Conservation (phyloP, 2,329 filamentous ascomycete species). For the Penicillium psychrosexuale region DNA sequence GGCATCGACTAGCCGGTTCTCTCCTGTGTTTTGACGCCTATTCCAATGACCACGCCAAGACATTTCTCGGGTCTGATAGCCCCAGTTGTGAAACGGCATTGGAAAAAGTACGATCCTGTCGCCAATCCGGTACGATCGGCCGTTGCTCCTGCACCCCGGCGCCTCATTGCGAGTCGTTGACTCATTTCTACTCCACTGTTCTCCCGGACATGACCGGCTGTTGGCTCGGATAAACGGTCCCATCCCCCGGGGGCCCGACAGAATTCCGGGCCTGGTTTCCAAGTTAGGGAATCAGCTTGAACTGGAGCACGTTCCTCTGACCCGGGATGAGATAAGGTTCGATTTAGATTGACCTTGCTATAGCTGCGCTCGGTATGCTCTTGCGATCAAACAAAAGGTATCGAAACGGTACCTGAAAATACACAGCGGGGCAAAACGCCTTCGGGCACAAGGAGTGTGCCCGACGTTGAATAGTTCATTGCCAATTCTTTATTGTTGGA, state of each 20-base stretch:
- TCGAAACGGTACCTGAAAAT: background rate
- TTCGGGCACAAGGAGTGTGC: background rate
- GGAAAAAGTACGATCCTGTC: background rate
- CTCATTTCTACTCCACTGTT: conserved; percentile 1
- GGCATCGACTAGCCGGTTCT: background rate
- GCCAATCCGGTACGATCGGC: background rate
- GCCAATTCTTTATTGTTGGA: background rate
- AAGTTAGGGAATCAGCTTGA: background rate
- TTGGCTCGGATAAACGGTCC: background rate
- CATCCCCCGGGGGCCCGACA: background rate
- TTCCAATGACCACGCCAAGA: background rate
- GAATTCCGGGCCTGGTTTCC: background rate
- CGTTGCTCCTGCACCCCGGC: background rate
- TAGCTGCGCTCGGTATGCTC: background rate
- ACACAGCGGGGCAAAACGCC: background rate
- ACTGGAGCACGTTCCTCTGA: background rate
- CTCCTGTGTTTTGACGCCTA: background rate
- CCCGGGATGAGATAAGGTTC: background rate
- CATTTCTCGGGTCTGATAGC: background rate
- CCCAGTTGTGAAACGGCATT: background rate
- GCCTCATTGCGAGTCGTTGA: background rate
- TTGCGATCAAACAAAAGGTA: background rate
- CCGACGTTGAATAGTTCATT: background rate
- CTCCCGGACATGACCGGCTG: background rate
- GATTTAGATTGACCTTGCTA: background rate